These are phyloP conservation scores for Leptoxyphium fumago DNA, from an alignment of 2,329 filamentous ascomycete species.

Conservation along the genomic window DNA sequence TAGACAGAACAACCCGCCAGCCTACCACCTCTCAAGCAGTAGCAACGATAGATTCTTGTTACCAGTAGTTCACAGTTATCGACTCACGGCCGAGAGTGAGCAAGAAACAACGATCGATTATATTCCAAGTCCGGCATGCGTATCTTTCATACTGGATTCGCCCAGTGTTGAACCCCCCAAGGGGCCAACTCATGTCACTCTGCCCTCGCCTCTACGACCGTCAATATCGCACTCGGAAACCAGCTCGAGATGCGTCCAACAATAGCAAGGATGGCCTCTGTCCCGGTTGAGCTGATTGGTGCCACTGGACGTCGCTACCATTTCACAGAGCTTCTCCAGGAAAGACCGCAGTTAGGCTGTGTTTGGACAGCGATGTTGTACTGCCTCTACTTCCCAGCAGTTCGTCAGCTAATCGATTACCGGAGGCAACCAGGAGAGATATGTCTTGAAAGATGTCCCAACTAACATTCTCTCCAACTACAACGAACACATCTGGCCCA, in stretches of 20 bases:
- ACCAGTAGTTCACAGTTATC: too few relatives aligned
- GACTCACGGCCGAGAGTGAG: too few relatives aligned
- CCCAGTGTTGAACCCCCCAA: too few relatives aligned
- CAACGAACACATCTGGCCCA: slow-evolving; percentile 13
- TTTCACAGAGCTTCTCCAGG: slow-evolving; percentile 20
- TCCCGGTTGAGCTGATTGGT: slow-evolving; percentile 11
- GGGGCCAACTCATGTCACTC: too few relatives aligned
- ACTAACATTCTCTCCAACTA: slow-evolving; percentile 9
- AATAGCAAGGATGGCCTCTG: slow-evolving; percentile 4
- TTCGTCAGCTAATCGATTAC: slow-evolving; percentile 1
- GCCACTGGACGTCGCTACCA: slow-evolving; percentile 16
- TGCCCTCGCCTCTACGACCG: too few relatives aligned
- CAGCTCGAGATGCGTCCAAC: background rate
- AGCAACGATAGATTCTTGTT: too few relatives aligned
- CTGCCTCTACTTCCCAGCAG: background rate
- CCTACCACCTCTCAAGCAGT: too few relatives aligned
- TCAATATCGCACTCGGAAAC: too few relatives aligned
- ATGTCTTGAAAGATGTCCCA: slow-evolving; percentile 15
- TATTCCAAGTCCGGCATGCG: too few relatives aligned
- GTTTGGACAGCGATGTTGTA: slow-evolving; percentile 21
- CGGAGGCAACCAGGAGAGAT: slow-evolving; percentile 10
- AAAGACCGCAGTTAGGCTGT: slow-evolving; percentile 17
- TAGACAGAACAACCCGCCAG: too few relatives aligned
- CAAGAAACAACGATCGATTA: too few relatives aligned
- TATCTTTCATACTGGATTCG: too few relatives aligned